Evolutionary conservation across 108 stramenopile genomes (phyloP).

Genomic region (Skeletonema grethae): DNA sequence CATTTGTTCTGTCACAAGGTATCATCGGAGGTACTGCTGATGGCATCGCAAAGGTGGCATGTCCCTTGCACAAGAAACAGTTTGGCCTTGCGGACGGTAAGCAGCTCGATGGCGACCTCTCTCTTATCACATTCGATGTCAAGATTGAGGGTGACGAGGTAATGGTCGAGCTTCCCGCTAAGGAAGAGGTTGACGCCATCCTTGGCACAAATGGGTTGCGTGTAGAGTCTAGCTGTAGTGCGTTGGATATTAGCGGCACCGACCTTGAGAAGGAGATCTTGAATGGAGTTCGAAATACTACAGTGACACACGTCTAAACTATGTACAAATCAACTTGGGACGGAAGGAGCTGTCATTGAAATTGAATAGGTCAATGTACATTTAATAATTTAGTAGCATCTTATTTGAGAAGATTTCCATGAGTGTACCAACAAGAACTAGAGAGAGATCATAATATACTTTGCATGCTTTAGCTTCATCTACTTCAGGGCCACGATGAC

Average conservation of each 20-base stretch:
- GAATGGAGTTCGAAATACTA: constrained; percentile 34
- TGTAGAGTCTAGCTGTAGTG: constrained; percentile 67
- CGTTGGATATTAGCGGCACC: constrained; percentile 60
- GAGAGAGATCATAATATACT: no score
- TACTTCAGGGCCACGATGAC: constrained; percentile 55
- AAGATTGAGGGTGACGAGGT: constrained; percentile 78
- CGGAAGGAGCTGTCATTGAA: neutral
- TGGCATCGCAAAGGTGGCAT: constrained; percentile 88
- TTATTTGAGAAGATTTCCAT: neutral
- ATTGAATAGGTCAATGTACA: neutral
- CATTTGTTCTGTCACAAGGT: constrained; percentile 92
- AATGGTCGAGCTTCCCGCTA: constrained; percentile 81
- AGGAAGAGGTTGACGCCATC: constrained; percentile 85
- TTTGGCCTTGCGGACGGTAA: constrained; percentile 78
- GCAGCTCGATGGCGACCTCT: constrained; percentile 74
- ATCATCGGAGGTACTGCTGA: constrained; percentile 76
- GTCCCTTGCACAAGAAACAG: constrained; percentile 93
- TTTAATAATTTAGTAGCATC: neutral
- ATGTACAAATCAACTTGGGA: neutral
- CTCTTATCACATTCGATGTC: constrained; percentile 87
- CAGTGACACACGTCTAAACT: neutral
- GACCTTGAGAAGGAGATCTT: constrained; percentile 49
- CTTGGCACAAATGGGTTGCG: constrained; percentile 80
- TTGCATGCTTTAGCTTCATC: no score
- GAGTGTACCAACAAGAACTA: no score